These are phyloP conservation scores for Umbelopsis isabellina DNA, from an alignment of 192 early-diverging fungal genomes.

Conservation along the genomic window DNA sequence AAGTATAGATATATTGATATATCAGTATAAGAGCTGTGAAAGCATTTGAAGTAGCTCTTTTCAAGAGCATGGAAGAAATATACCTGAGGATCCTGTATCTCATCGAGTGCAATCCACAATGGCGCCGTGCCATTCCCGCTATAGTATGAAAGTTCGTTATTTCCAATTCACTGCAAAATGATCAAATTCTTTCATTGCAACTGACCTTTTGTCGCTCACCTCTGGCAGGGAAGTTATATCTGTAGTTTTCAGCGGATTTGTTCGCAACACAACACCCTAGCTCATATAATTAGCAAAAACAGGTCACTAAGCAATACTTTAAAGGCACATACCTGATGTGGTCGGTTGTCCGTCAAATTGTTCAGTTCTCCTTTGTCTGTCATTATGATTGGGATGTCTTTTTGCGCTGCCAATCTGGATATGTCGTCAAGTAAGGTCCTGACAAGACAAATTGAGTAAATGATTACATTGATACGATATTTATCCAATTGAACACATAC, in stretches of 20 bases:
- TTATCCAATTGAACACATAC: neutral
- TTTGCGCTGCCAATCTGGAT: neutral
- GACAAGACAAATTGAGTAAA: neutral
- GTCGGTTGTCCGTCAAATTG: conserved; percentile 47
- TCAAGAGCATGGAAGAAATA: neutral
- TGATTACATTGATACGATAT: neutral
- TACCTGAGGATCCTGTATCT: conserved; percentile 59
- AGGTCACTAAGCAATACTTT: neutral
- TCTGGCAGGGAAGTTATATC: conserved; percentile 11
- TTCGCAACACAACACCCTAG: conserved; percentile 56
- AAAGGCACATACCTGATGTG: conserved; percentile 49
- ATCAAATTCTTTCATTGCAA: conserved; percentile 14
- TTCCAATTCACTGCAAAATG: conserved; percentile 20
- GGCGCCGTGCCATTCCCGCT: conserved; percentile 29
- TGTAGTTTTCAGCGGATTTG: conserved; percentile 35
- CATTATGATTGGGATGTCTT: conserved; percentile 28
- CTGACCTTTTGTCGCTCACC: neutral
- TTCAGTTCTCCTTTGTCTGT: conserved; percentile 51
- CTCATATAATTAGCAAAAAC: neutral
- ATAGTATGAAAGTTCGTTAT: conserved; percentile 7
- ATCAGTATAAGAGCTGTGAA: neutral
- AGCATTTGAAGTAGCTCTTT: neutral
- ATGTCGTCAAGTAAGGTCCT: conserved; percentile 19
- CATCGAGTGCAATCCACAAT: conserved; percentile 58
- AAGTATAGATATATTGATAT: neutral